Evolutionary conservation across 345 rosid genomes (phyloP).

Genomic region (Moringa oleifera): DNA sequence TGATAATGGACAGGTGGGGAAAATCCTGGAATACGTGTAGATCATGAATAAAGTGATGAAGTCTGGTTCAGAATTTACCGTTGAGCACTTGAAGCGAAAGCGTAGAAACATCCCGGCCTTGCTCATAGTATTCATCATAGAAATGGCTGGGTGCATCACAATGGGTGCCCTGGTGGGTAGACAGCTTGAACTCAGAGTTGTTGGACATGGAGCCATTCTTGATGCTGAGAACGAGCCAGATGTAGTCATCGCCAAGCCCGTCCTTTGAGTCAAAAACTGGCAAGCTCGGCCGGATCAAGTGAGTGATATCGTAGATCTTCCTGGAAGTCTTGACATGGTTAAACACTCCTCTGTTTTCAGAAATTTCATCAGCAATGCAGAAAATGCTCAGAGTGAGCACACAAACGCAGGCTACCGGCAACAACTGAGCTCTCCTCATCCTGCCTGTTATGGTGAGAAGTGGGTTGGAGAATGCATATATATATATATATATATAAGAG

Average conservation of each 20-base stretch:
- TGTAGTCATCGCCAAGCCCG: constrained; percentile 36
- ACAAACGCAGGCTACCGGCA: too few relatives aligned
- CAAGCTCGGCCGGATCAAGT: constrained; percentile 21
- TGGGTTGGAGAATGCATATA: too few relatives aligned
- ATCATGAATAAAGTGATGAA: too few relatives aligned
- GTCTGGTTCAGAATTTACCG: background rate
- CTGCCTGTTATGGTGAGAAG: too few relatives aligned
- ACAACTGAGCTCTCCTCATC: too few relatives aligned
- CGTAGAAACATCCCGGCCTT: constrained; percentile 42
- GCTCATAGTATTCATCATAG: constrained; percentile 37
- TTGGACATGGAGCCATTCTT: constrained; percentile 40
- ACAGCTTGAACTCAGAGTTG: constrained; percentile 30
- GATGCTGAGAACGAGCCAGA: constrained; percentile 31
- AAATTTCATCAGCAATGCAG: too few relatives aligned
- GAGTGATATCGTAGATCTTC: constrained; percentile 41
- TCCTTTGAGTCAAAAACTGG: constrained; percentile 28
- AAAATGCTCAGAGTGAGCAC: too few relatives aligned
- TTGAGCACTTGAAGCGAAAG: constrained; percentile 38
- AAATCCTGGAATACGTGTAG: too few relatives aligned
- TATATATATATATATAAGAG: too few relatives aligned
- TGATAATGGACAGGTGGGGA: too few relatives aligned
- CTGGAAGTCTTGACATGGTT: too few relatives aligned
- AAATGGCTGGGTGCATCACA: constrained; percentile 50
- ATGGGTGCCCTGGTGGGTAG: constrained; percentile 48
- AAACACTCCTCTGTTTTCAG: too few relatives aligned